Percentiles rank a stretch among this genome's conserved stretches.
These are phyloP conservation scores for Oryza nivara DNA, from an alignment of 176 grass and related monocot genomes.

Conservation along the genomic window DNA sequence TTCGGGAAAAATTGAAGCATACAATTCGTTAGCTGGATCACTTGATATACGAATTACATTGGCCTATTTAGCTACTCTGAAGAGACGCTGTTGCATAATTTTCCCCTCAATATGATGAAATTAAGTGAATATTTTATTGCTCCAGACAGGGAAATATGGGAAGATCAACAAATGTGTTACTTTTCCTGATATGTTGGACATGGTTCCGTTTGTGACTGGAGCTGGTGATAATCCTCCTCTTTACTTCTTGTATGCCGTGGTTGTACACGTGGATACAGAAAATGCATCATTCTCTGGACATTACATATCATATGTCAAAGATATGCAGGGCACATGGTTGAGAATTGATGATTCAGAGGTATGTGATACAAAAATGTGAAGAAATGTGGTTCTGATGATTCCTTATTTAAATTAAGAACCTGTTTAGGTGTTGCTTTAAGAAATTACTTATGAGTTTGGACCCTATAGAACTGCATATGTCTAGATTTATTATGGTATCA, in stretches of 20 bases:
- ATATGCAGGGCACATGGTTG: slow-evolving; percentile 97
- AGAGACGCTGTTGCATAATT: not conserved
- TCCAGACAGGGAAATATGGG: slow-evolving; percentile 93
- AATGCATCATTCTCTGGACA: slow-evolving; percentile 98
- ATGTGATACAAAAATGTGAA: slow-evolving; percentile 23
- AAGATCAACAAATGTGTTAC: slow-evolving; percentile 99
- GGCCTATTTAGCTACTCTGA: not conserved
- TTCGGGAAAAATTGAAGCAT: not conserved
- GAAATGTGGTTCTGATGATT: not conserved
- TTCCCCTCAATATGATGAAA: slow-evolving; percentile 8
- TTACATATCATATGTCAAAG: slow-evolving; percentile 95
- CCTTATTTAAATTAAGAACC: slow-evolving; percentile 33
- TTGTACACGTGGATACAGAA: slow-evolving; percentile 93
- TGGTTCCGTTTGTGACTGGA: slow-evolving; percentile 95
- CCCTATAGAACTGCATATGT: slow-evolving; percentile 1
- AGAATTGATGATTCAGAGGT: slow-evolving; percentile 98
- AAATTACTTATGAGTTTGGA: not conserved
- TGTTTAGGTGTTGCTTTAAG: slow-evolving; percentile 14
- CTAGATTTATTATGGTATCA: slow-evolving; percentile 23
- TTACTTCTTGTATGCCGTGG: slow-evolving; percentile 91
- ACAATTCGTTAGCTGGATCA: not conserved
- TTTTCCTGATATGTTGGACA: slow-evolving; percentile 98
- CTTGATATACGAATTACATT: slow-evolving; percentile 9
- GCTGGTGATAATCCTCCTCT: slow-evolving; percentile 89
- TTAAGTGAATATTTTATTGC: slow-evolving; percentile 35